Base-by-base conservation (phyloP, 192 early-diverging fungal species). In the Coemansia sp. region DNA sequence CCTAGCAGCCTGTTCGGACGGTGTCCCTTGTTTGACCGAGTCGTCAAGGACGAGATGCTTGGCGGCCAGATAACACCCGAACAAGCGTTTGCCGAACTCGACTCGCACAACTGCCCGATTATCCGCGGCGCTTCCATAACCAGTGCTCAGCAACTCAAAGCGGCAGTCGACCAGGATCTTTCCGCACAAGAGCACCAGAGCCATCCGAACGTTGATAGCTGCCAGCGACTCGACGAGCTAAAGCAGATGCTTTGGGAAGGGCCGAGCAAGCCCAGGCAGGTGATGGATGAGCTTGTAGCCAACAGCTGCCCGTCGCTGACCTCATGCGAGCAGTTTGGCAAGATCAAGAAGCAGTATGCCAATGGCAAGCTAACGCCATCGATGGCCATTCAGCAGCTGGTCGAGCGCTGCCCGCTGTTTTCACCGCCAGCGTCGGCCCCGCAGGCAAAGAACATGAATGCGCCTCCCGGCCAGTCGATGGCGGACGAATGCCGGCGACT, bases 101-200 rank as follows among this genome's bases (percentile, higher is more conserved):
- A 77, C 39, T 66, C 67, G 31, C 63, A 59, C 59, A 66, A 70
- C 53, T 77, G 74, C 56, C 74, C 74, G 46, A 66, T 77, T 21
- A 77, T 77, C 50, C 74, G 67, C 47, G 74, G 74, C 18, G 67
- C 66, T n/a, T 53, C 54, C 6, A 77, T 77, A 28, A 77, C 64
- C 48, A 77, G 56, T 38, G 21, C 74, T 1, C 45, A 63, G 43
- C 67, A 77, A 57, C 67, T 77, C 12, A 40, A 66, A 41, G 31
- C 36, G 5, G 63, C 67, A 1, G 74, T 62, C 11, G 62, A 66
- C 12, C 45, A 58, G 38, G 62, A 51, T 46, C 40, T 55, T 3
- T 18, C 28, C 43, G 28, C 16, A 8, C 32, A 18, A 6, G 37
- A 30, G 17, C 55, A 62, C 45, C 10, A 20, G 21, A 51, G 43